Base-by-base conservation (phyloP, 2,329 filamentous ascomycete species). In the Drechslerella dactyloides region DNA sequence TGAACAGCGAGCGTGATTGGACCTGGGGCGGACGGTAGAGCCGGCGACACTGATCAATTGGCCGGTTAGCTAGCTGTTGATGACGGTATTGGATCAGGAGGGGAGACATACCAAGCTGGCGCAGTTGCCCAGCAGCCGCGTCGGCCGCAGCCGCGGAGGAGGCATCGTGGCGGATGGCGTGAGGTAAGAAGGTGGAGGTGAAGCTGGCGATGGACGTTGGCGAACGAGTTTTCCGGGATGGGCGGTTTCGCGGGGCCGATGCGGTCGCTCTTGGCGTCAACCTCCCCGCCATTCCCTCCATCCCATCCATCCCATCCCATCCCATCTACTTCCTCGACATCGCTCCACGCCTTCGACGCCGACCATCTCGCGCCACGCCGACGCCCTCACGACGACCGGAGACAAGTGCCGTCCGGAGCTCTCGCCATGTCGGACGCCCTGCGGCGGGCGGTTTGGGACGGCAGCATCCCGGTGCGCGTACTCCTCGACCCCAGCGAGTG, bases 381-480 rank as follows among this genome's bases (percentile, higher is more conserved):
- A 8, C 8, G 27, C 17, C 3, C 15, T 19, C n/a, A 3, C 17
- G n/a, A 23, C 44, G 17, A 23, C 19, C 44, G 7, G 44, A 48
- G 15, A n/a, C n/a, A n/a, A 10, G 19, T 21, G 5, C 19, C 44
- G 19, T 48, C 15, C 17, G 8, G 44, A 19, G 4, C 56, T 44
- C 52, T 40, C 37, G 24, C 61, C n/a, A 23, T 17, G 30, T 33
- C 62, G 53, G 68, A 73, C 23, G 54, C 63, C 27, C 52, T 77
- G 50, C 75, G 76, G 17, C 75, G 72, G 57, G 75, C 69, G 46
- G 55, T 77, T 30, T 76, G 75, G 76, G 62, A 73, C 15, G 76
- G 76, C 40, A 74, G 75, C 48, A 76, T 77, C 44, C 75, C 76
- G 15, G 62, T 75, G 55, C 74, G 73, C 42, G 74, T 77, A 64